Base-by-base conservation (phyloP, 495 filamentous ascomycete species). In the Apiosordaria backusii region DNA sequence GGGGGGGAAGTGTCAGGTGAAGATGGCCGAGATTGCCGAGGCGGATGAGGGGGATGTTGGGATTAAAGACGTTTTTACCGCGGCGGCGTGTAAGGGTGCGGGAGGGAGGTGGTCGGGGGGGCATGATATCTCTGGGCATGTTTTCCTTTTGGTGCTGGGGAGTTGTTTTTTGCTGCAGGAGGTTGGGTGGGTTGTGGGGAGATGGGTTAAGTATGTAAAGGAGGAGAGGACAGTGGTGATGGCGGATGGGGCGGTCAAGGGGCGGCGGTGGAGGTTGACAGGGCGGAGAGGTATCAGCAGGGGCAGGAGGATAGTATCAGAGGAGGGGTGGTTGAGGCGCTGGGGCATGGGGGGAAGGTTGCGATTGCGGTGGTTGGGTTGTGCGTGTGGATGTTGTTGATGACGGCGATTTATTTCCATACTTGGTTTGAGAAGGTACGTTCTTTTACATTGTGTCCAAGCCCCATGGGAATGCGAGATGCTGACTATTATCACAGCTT, bases 381-480 rank as follows among this genome's bases (percentile, higher is more conserved):
- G 72, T 89, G 87, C 66, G 88, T 86, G 85, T 97, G 92, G 90
- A 98, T 98, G 94, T 76, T 97, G 76, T 82, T 97, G 59, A 99
- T 99, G 95, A 99, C 95, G 53, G 92, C 93, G 13, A 90, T 92
- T 55, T 97, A 93, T 81, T 99, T 99, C 66, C 95, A 99, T 76
- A 97, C 95, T 4, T 97, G 94, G 95, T 88, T 93, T 74, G 95
- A 99, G 80, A 98, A 98, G 89, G 91, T 92, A 73, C 66, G 83
- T 78, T 18, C 24, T 16, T 60, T 40, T 6, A 13, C 18, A 60
- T 40, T 19, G 62, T 13, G 54, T n/a, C n/a, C n/a, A n/a, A n/a
- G n/a, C n/a, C n/a, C n/a, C n/a, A n/a, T n/a, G n/a, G n/a, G n/a
- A n/a, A n/a, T n/a, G n/a, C n/a, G 27, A 6, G 24, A 13, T 45